These are phyloP conservation scores for Coccomyxa sp. DNA, from an alignment of 139 green algal species.

Conservation along the genomic window DNA sequence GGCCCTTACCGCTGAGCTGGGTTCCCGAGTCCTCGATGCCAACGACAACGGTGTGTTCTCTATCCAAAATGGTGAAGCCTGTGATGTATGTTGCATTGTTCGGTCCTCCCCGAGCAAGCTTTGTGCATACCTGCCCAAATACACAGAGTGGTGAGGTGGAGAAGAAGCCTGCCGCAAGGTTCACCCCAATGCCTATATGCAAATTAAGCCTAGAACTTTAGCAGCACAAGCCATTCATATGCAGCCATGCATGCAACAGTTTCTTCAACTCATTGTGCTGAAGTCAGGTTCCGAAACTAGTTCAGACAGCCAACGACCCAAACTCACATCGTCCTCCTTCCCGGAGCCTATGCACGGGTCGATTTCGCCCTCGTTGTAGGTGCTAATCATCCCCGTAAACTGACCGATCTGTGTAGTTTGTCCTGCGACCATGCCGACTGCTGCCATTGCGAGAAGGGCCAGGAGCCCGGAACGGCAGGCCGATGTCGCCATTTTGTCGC, in stretches of 20 bases:
- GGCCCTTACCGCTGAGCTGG: neutral
- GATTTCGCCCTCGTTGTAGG: neutral
- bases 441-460: too few species aligned
- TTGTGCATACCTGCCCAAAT: neutral
- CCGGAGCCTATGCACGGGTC: neutral
- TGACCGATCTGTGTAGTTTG: neutral
- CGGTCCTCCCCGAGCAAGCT: neutral
- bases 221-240: too few species aligned
- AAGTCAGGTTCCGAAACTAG: too few species aligned
- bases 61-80: neutral
- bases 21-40: neutral
- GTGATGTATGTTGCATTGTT: conserved; percentile 1
- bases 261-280: too few species aligned
- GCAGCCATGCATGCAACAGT: too few species aligned
- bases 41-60: neutral
- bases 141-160: neutral
- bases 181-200: too few species aligned
- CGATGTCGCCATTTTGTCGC: too few species aligned
- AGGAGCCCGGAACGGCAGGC: too few species aligned
- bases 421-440: neutral
- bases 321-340: neutral
- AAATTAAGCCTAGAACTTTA: too few species aligned
- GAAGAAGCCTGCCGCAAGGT: too few species aligned
- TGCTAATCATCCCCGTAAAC: neutral
- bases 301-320: neutral